These are phyloP conservation scores for Sclerotinia trifoliorum DNA, from an alignment of 2,329 filamentous ascomycete species.

Conservation along the genomic window DNA sequence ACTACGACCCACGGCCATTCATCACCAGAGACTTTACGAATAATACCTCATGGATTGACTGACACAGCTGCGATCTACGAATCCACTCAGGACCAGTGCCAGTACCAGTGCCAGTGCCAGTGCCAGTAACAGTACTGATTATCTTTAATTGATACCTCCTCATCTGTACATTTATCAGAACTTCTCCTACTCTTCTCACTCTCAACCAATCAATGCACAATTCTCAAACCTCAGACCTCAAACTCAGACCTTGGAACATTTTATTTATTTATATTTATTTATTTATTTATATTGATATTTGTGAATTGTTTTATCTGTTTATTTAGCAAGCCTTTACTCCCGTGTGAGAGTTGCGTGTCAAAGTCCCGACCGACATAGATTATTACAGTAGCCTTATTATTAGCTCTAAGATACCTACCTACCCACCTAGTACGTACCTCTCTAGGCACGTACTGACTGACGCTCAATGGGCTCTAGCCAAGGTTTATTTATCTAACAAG, in stretches of 20 bases:
- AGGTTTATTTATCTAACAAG: background rate
- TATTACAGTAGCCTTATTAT: background rate
- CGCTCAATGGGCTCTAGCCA: background rate
- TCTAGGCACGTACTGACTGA: too few relatives aligned
- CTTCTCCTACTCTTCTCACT: background rate
- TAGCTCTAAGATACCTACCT: too few relatives aligned
- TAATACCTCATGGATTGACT: background rate
- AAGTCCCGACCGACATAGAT: background rate
- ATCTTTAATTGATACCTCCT: too few relatives aligned
- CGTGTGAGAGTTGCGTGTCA: background rate
- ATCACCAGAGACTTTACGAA: background rate
- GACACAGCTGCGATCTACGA: background rate
- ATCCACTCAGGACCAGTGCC: background rate
- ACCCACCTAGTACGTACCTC: too few relatives aligned
- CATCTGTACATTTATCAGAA: too few relatives aligned
- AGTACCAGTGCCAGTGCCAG: too few relatives aligned
- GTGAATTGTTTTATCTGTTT: background rate
- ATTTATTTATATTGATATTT: too few relatives aligned
- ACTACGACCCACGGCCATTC: background rate
- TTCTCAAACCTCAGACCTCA: background rate
- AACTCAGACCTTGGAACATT: too few relatives aligned
- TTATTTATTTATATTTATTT: too few relatives aligned
- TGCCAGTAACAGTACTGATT: too few relatives aligned
- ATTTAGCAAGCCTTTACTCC: background rate
- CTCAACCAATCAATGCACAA: background rate